Evolutionary conservation across 352 stramenopile species (phyloP).

Genomic region (Aphanomyces invadans): DNA sequence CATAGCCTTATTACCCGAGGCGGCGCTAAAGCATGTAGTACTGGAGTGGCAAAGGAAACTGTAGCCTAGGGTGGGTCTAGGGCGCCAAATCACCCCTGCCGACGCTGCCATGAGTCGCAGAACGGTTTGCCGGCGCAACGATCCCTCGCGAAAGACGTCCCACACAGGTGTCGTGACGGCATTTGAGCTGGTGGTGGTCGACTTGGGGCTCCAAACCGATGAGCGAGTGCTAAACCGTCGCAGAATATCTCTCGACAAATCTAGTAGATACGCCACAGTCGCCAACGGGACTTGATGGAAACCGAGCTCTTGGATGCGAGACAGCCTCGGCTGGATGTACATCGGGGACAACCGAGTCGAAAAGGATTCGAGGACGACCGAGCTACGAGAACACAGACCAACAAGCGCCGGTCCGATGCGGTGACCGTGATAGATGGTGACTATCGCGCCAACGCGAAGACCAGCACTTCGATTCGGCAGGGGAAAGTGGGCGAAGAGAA

Average conservation of each 20-base stretch:
- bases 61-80: neutral
- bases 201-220: no score
- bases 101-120: neutral
- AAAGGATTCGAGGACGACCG: constrained; percentile 7
- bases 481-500: constrained; percentile 21
- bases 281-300: constrained; percentile 17
- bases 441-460: constrained; percentile 11
- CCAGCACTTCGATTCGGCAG: neutral
- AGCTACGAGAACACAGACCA: constrained; percentile 23
- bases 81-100: neutral
- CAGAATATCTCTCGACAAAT: neutral
- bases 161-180: neutral
- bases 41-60: constrained; percentile 8
- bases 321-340: neutral
- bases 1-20: no score
- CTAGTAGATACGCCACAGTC: neutral
- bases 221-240: constrained; percentile 16
- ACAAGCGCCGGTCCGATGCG: neutral
- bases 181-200: neutral
- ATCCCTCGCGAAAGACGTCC: neutral
- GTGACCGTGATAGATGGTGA: constrained; percentile 20
- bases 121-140: neutral
- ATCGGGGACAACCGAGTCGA: neutral
- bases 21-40: constrained; percentile 11
- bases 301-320: neutral